phyloP scores from a whole-genome alignment of 805 yeast genomes.

The Babjeviella inositovora region DNA sequence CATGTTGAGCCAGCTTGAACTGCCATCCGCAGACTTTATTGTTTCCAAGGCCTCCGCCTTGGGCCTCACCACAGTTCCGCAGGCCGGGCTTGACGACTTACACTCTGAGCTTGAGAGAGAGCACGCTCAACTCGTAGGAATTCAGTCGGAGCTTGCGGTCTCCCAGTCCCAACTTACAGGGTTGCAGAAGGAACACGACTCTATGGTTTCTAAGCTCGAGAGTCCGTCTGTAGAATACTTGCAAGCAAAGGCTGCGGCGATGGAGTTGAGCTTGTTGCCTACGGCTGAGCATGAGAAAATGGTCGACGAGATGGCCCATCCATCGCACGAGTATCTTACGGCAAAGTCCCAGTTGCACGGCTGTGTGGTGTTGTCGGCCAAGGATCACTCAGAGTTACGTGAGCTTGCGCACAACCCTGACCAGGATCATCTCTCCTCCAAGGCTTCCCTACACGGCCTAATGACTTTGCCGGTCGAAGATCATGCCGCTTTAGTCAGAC shows the following conservation, averaged over 20 bases:
- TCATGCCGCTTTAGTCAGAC: background rate
- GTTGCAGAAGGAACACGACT: too few relatives aligned
- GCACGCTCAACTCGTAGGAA: too few relatives aligned
- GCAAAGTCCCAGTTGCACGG: conserved; percentile 4
- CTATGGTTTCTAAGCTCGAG: too few relatives aligned
- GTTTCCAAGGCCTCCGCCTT: conserved; percentile 1
- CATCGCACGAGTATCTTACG: conserved; percentile 3
- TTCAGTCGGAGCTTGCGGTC: too few relatives aligned
- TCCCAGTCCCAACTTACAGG: too few relatives aligned
- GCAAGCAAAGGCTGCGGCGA: conserved; percentile 6
- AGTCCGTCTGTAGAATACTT: conserved; percentile 8
- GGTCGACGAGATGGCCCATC: conserved; percentile 2
- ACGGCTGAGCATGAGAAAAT: background rate
- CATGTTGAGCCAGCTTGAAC: conserved; percentile 2
- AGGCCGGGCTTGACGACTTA: too few relatives aligned
- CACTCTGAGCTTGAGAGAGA: too few relatives aligned
- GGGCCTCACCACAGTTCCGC: too few relatives aligned
- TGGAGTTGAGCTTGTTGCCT: conserved; percentile 8
- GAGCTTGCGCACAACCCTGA: conserved; percentile 5
- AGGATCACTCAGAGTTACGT: conserved; percentile 2
- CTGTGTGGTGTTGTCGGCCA: background rate
- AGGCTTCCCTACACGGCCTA: conserved; percentile 3
- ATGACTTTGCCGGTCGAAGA: conserved; percentile 1
- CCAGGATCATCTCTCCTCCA: conserved; percentile 4
- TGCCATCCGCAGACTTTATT: conserved; percentile 2